These are phyloP conservation scores for Leucosporidium creatinivorum DNA, from an alignment of 768 basidiomycete species.

Conservation along the genomic window DNA sequence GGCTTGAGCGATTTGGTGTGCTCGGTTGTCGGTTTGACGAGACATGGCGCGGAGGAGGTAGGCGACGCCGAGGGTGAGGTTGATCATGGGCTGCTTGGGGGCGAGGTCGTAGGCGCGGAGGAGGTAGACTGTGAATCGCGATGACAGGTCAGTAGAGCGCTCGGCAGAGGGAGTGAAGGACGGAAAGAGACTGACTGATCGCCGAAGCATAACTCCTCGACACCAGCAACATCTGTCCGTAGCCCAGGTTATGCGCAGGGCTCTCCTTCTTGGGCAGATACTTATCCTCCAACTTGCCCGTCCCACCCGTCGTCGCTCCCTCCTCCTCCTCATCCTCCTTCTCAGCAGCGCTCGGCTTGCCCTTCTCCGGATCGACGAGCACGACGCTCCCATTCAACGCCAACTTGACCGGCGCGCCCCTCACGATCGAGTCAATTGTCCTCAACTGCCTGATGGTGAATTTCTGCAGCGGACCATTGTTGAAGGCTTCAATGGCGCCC, in stretches of 20 bases:
- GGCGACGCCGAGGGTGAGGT: conserved; percentile 70
- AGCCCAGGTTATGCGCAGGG: conserved; percentile 62
- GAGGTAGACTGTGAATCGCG: conserved; percentile 60
- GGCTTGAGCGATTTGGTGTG: conserved; percentile 75
- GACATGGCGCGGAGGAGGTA: conserved; percentile 88
- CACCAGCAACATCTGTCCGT: conserved; percentile 75
- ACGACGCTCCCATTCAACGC: neutral
- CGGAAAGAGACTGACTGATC: conserved; percentile 59
- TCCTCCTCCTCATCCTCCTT: conserved; percentile 46
- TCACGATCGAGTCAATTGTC: neutral
- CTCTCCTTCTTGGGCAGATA: conserved; percentile 56
- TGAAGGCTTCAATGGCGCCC: conserved; percentile 65
- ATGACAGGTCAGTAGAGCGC: neutral
- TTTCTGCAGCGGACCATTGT: conserved; percentile 71
- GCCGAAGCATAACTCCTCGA: conserved; percentile 85
- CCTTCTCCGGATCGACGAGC: conserved; percentile 3
- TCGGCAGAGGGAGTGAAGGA: neutral
- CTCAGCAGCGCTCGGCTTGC: conserved; percentile 16
- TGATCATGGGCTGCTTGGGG: conserved; percentile 75
- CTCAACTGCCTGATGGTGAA: conserved; percentile 63
- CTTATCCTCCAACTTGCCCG: neutral
- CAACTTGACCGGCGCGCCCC: neutral
- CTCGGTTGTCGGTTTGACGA: conserved; percentile 85
- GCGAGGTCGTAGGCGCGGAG: conserved; percentile 80
- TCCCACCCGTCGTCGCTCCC: conserved; percentile 16